phyloP scores from a whole-genome alignment of 179 eudicot species.

The Beta lomatogona region DNA sequence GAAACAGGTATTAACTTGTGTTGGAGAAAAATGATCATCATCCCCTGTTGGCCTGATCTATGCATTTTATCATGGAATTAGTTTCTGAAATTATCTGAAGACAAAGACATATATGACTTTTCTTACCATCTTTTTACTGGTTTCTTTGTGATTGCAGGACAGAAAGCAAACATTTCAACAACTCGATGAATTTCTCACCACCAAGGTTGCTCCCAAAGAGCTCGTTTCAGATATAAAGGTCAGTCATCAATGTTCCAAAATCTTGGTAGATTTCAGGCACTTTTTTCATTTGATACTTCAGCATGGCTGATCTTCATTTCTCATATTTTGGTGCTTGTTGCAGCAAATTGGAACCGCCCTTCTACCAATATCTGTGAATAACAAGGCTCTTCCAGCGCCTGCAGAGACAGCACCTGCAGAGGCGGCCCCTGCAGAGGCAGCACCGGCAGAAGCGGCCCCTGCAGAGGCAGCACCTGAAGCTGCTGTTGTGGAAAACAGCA shows the following conservation, averaged over 20 bases:
- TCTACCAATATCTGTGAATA: constrained; percentile 47
- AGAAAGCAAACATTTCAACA: constrained; percentile 76
- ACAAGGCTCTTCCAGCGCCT: constrained; percentile 77
- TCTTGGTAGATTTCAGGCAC: too few species aligned
- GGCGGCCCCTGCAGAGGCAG: too few species aligned
- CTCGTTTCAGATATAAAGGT: constrained; percentile 82
- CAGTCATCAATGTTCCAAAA: background rate
- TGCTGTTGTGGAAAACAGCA: constrained; percentile 26
- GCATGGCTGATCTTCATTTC: background rate
- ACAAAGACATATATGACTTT: background rate
- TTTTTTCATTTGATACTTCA: background rate
- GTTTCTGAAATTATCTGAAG: background rate
- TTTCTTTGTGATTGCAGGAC: constrained; percentile 51
- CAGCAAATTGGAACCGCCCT: constrained; percentile 92
- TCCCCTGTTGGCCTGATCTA: background rate
- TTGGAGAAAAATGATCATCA: too few species aligned
- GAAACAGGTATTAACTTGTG: background rate
- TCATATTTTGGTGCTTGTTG: constrained; percentile 1
- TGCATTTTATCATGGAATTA: background rate
- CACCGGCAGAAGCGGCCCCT: too few species aligned
- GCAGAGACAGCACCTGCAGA: constrained; percentile 16
- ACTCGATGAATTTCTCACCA: constrained; percentile 67
- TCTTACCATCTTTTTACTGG: constrained; percentile 8
- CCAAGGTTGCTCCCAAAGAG: constrained; percentile 76
- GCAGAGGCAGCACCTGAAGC: constrained; percentile 3